Evolutionary conservation across 257 asterid species (phyloP).

Genomic region (Salvia rosmarinus): DNA sequence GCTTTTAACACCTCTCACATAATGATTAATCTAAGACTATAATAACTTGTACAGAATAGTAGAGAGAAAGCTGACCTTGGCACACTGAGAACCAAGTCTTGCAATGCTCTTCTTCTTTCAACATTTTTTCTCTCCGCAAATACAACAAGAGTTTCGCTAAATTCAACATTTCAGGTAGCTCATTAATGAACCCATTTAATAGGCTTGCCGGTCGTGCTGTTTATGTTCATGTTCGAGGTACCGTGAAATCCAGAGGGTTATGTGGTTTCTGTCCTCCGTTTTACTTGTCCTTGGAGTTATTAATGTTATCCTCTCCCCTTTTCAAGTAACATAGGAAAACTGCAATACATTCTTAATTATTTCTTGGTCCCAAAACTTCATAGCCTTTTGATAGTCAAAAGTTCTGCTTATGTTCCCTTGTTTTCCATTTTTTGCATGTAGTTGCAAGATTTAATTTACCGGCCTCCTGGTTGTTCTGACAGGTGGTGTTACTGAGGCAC

Average conservation of each 20-base stretch:
- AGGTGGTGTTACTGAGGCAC: conserved; percentile 91
- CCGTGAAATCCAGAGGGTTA: conserved; percentile 26
- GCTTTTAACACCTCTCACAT: neutral
- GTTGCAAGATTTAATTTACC: conserved; percentile 21
- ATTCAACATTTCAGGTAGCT: no score
- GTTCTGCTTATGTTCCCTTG: conserved; percentile 13
- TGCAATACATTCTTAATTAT: neutral
- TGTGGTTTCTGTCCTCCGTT: conserved; percentile 16
- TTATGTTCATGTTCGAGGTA: conserved; percentile 84
- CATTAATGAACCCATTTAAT: no score
- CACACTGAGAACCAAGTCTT: no score
- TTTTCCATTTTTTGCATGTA: conserved; percentile 16
- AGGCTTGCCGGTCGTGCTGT: conserved; percentile 90
- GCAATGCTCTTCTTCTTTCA: no score
- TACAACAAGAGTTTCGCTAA: no score
- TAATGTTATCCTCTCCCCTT: conserved; percentile 21
- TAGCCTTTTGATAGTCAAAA: conserved; percentile 13
- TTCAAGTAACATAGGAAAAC: conserved; percentile 6
- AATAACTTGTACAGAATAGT: neutral
- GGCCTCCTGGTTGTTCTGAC: conserved; percentile 39
- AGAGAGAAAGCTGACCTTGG: neutral
- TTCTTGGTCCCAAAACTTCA: neutral
- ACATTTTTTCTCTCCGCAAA: no score
- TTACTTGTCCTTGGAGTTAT: neutral
- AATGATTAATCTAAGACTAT: neutral